Base-by-base conservation (phyloP, 257 asterid species). In the Coffea canephora region DNA sequence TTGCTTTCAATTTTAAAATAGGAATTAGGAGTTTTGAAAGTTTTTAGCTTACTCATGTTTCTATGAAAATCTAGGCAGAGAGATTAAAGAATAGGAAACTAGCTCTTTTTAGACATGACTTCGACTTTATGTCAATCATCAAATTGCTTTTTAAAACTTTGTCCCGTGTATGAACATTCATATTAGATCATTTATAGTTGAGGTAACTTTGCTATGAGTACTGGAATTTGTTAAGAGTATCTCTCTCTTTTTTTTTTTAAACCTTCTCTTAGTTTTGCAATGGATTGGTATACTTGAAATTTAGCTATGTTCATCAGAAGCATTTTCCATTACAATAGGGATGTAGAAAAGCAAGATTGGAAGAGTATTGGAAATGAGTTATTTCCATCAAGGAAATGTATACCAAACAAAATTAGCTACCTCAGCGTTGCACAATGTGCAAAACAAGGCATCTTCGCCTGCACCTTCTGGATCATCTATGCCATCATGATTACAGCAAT, bases 371-470 rank as follows among this genome's bases (percentile, higher is more conserved):
- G 39, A 70, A 73, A 34, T 19, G 69, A 61, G 52, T 61, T 69
- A 54, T 3, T 23, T 4, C 15, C 41, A 78, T 48, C 73, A 67
- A 62, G 48, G 13, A 59, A 70, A 41, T 5, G 11, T 8, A 69
- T 27, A 50, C 31, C 36, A 41, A 6, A 77, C n/a, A 57, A 73
- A 46, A 82, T 75, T 52, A 76, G 81, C 84, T 88, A 96, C 99
- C 99, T 96, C 99, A 31, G 96, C 95, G 69, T 92, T 89, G 88
- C 99, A 96, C 85, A 96, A 82, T 19, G 99, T 96, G 93, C 99
- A 96, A 86, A 92, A 96, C 88, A 96, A 86, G 45, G 97, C 99
- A 85, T 96, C 99, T 88, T 96, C 99, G 45, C 85, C 90, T 0
- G 87, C 77, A 69, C 91, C 97, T 73, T 92, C 99, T 86, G 59